Conservation (phyloP, 768 basidiomycete genomes). For the Austroboletus eburneus region DNA sequence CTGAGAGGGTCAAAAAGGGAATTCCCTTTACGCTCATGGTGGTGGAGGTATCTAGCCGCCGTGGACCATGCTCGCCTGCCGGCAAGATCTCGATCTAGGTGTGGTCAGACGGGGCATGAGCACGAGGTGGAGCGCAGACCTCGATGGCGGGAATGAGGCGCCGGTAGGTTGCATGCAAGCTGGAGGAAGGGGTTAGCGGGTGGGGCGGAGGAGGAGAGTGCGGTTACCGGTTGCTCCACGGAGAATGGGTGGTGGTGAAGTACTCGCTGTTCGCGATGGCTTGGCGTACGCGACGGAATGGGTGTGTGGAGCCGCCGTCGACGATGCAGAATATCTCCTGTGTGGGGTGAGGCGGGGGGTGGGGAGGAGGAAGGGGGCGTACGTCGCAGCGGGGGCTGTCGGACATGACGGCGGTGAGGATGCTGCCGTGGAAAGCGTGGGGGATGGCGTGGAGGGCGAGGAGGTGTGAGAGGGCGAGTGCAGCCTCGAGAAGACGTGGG, state of each 20-base stretch:
- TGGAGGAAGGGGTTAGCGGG: conserved; percentile 28
- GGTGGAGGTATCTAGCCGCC: conserved; percentile 62
- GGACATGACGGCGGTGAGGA: conserved; percentile 67
- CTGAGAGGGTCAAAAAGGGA: conserved; percentile 80
- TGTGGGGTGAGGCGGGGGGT: neutral
- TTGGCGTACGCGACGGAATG: conserved; percentile 78
- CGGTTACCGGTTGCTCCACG: conserved; percentile 83
- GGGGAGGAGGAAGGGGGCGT: conserved; percentile 14
- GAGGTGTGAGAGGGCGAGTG: conserved; percentile 64
- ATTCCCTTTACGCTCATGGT: conserved; percentile 65
- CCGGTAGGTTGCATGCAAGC: conserved; percentile 72
- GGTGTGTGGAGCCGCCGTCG: conserved; percentile 66
- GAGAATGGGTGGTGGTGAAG: conserved; percentile 64
- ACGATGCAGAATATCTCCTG: conserved; percentile 87
- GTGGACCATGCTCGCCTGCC: conserved; percentile 78
- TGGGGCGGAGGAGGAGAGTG: neutral
- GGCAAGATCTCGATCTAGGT: conserved; percentile 79
- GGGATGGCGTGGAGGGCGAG: conserved; percentile 56
- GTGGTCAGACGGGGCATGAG: too few relatives aligned
- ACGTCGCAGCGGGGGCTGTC: conserved; percentile 65
- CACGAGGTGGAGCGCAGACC: conserved; percentile 34
- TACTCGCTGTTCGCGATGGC: conserved; percentile 62
- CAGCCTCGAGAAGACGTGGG: conserved; percentile 71
- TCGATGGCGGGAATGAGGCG: conserved; percentile 75
- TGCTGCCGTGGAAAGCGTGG: conserved; percentile 79